Conservation (phyloP, 75 land plant species). For the Picea glauca region DNA sequence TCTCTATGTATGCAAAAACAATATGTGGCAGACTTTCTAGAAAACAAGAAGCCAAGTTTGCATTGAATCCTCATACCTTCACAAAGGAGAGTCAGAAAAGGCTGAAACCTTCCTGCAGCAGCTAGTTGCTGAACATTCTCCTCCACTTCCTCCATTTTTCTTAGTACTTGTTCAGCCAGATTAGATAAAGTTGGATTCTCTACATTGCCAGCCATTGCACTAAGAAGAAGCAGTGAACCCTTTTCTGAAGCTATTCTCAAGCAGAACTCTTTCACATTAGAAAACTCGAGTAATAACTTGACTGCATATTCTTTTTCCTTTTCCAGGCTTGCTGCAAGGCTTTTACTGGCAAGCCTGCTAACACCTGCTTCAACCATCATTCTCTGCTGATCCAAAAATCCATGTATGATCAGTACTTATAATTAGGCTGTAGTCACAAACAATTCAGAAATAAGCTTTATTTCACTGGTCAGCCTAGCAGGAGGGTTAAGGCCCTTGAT, state of each 20-base stretch:
- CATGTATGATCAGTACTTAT: not conserved
- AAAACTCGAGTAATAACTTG: slow-evolving; percentile 39
- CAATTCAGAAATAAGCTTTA: not conserved
- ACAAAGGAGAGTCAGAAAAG: slow-evolving; percentile 48
- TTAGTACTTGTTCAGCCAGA: slow-evolving; percentile 46
- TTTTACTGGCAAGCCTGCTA: slow-evolving; percentile 35
- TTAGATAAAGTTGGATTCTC: slow-evolving; percentile 39
- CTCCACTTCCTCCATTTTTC: slow-evolving; percentile 41
- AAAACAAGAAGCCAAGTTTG: slow-evolving; percentile 1
- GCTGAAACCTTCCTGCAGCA: slow-evolving; percentile 52
- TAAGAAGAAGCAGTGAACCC: slow-evolving; percentile 41
- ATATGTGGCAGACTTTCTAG: not conserved
- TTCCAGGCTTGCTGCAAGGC: slow-evolving; percentile 43
- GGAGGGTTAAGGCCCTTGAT: not conserved
- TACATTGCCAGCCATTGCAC: slow-evolving; percentile 29
- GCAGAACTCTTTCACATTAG: slow-evolving; percentile 21
- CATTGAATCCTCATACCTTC: slow-evolving; percentile 32
- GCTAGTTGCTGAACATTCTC: slow-evolving; percentile 46
- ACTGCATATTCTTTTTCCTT: slow-evolving; percentile 48
- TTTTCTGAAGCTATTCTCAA: slow-evolving; percentile 28
- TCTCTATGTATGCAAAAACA: not conserved
- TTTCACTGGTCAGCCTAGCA: not conserved
- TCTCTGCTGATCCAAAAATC: slow-evolving; percentile 20
- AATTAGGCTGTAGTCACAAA: not conserved
- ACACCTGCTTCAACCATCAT: slow-evolving; percentile 47